A percentile compares a stretch with the other conserved stretches of the same genome.
Evolutionary conservation across 345 rosid species (phyloP).

Genomic region (Eucalyptus coolabah): DNA sequence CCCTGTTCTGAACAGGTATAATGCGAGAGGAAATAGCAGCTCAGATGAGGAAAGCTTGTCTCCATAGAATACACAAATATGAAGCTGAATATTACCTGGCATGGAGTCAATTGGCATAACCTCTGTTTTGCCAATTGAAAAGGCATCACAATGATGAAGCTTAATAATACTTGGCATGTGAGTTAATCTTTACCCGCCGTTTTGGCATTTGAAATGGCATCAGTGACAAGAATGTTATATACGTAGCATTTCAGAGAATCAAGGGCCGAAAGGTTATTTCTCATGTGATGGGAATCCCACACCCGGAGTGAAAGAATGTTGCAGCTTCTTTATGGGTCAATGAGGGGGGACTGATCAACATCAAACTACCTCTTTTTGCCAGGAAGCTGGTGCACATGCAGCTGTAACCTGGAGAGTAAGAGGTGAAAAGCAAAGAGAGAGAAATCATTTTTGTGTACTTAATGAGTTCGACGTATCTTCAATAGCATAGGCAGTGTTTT

Average conservation of each 20-base stretch:
- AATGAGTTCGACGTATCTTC: neutral
- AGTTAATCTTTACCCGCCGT: neutral
- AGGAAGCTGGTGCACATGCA: neutral
- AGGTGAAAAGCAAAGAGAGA: neutral
- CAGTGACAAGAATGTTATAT: neutral
- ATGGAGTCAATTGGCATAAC: neutral
- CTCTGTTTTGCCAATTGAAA: neutral
- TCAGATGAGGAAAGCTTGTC: constrained; percentile 79
- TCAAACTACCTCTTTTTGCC: neutral
- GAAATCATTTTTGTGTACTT: neutral
- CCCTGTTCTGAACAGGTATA: constrained; percentile 73
- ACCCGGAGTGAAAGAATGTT: neutral
- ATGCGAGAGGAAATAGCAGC: constrained; percentile 49
- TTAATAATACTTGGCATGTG: neutral
- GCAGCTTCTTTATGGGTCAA: neutral
- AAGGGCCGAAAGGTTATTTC: neutral
- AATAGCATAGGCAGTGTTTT: neutral
- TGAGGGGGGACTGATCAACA: neutral
- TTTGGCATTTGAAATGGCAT: neutral
- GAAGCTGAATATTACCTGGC: neutral
- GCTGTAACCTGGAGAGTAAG: neutral
- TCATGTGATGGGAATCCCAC: neutral
- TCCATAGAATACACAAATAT: constrained; percentile 29
- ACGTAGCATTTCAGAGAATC: neutral
- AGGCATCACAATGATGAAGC: neutral